Evolutionary conservation across 805 yeast species (phyloP).

Genomic region (Myxozyma neotropica): DNA sequence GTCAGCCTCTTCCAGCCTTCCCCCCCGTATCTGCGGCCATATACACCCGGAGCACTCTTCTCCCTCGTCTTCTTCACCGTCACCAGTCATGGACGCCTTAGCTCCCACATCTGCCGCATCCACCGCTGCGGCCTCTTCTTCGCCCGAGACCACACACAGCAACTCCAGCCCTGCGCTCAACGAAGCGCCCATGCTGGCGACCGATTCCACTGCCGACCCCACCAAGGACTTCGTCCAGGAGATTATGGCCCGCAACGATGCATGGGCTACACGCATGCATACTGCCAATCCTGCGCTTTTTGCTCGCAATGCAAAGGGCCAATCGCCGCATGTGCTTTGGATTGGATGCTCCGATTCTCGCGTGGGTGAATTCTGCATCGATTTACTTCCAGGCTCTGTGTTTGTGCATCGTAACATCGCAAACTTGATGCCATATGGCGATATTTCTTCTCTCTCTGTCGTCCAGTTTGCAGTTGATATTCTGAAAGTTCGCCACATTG

Average conservation of each 20-base stretch:
- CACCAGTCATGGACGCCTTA: background rate
- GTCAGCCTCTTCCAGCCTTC: background rate
- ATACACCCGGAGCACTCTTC: background rate
- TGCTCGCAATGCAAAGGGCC: slow-evolving; percentile 74
- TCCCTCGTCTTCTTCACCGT: background rate
- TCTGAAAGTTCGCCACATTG: slow-evolving; percentile 74
- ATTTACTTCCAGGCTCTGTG: slow-evolving; percentile 86
- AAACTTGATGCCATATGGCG: slow-evolving; percentile 68
- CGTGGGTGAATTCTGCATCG: slow-evolving; percentile 75
- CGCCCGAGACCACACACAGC: background rate
- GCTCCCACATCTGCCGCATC: background rate
- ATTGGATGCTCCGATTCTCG: slow-evolving; percentile 94
- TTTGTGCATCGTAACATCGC: slow-evolving; percentile 90
- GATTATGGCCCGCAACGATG: slow-evolving; percentile 46
- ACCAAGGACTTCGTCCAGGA: slow-evolving; percentile 14
- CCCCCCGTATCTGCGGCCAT: background rate
- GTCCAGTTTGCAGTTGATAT: slow-evolving; percentile 87
- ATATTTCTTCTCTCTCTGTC: slow-evolving; percentile 73
- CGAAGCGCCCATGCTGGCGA: background rate
- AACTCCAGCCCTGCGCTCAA: background rate
- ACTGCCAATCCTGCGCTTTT: slow-evolving; percentile 59
- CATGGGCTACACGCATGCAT: slow-evolving; percentile 52
- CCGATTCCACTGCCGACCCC: slow-evolving; percentile 10
- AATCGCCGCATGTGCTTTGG: slow-evolving; percentile 91
- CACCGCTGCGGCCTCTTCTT: background rate